Conservation (phyloP, 495 filamentous ascomycete genomes). For the Neurospora sp. region DNA sequence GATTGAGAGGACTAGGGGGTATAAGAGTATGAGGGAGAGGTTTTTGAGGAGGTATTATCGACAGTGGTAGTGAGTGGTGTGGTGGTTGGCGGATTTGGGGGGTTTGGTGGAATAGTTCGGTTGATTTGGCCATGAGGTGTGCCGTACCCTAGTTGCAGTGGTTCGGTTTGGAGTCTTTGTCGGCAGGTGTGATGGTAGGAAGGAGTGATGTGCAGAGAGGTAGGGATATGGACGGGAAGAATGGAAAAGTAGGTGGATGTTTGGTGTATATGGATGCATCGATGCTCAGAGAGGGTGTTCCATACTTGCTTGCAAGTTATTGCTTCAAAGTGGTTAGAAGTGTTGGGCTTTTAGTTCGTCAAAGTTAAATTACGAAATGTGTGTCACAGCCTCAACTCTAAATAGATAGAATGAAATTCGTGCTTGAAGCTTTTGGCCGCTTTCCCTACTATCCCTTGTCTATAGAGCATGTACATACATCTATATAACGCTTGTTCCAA, state of each 20-base stretch:
- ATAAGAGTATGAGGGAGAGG: not conserved
- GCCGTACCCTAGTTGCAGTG: not conserved
- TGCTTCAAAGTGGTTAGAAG: not conserved
- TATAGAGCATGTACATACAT: not conserved
- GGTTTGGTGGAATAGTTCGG: not conserved
- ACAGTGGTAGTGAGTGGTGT: not conserved
- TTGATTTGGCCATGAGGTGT: not conserved
- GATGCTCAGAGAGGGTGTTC: not conserved
- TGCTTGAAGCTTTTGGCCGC: not conserved
- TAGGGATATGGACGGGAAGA: not conserved
- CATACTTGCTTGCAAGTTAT: not conserved
- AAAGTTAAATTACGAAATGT: not conserved
- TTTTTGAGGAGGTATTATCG: not conserved
- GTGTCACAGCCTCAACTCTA: not conserved
- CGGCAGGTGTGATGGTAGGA: not conserved
- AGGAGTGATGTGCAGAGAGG: not conserved
- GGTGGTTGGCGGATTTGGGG: not conserved
- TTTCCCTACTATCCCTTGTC: not conserved
- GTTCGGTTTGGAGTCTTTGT: not conserved
- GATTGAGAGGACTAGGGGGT: not conserved
- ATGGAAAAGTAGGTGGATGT: not conserved
- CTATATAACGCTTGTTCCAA: not conserved
- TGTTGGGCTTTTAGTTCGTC: not conserved
- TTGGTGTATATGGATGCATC: not conserved
- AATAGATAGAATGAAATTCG: not conserved